Evolutionary conservation across 805 yeast genomes (phyloP), one percentile per base, ranked within the genome.

Genomic region (Wickerhamiella australiensis): DNA sequence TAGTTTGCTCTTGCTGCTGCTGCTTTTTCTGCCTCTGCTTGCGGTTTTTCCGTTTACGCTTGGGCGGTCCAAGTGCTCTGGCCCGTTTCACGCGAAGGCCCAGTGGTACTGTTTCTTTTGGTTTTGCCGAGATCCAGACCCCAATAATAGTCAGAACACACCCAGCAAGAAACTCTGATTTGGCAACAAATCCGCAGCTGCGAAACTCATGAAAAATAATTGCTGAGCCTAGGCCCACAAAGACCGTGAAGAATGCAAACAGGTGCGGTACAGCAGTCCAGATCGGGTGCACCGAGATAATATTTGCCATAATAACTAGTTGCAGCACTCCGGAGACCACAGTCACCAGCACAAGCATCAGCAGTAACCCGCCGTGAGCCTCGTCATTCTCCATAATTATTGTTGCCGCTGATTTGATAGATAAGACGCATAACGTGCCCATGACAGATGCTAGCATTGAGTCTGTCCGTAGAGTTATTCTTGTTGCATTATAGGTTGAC

Each of bases 231-330:
- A 66, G 31, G 23, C 69, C 61, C 2, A 72, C 74, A 2, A 73
- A 65, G 8, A 68, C 52, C 0, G 75, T 72, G 62, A 74, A 74
- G 29, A 71, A 65, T 4, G 68, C 73, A 60, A 73, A 74, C 55
- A 73, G 77, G 35, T 72, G 65, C 0, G 78, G 78, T 7, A 74
- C 70, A 2, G 74, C 77, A 5, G 68, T 65, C 35, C 75, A 70
- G 2, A 74, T 69, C 15, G 68, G 68, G 47, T 69, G 72, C 12
- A 60, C 56, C 35, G 62, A 62, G 36, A 74, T 59, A 2, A 73
- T 68, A 15, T 65, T 62, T 52, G 67, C 66, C 12, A 74, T 57
- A 27, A 65, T 63, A 29, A 62, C 57, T 26, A 72, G 64, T 53
- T 74, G 76, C 35, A 68, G 55, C 1, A 66, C 58, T 0, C 75